Evolutionary conservation across 2,329 filamentous ascomycete genomes (phyloP), one percentile per base, ranked within the genome.

Genomic region (Colletotrichum lupini): DNA sequence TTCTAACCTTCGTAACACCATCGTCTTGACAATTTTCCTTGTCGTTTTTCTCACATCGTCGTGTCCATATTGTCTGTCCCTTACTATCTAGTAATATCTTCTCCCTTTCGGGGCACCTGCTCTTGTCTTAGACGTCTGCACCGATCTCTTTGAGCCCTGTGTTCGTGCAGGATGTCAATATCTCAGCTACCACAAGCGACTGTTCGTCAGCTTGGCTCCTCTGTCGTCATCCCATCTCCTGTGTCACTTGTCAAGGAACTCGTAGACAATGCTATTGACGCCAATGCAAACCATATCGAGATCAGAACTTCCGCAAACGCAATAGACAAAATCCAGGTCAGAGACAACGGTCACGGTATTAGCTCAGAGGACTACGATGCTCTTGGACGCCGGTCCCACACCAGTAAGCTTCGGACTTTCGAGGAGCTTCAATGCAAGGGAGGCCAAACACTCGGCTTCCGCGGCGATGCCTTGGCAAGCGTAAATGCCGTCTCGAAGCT

Each of bases 331-430:
- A 88, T 96, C 49, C 89, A 93, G 77, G 90, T 95, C 61, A 88
- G 89, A 57, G 92, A 94, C 80, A 94, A 95, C 81, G 93, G 94
- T n/a, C 84, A 87, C 69, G 93, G 94, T 14, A 94, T 96, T 73
- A 83, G 85, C 19, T 80, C 86, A 1, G 86, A 88, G 30, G 93
- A 95, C 78, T 90, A 91, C 49, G 82, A 87, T 19, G 79, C 86
- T 5, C 85, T 94, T 2, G 93, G 92, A n/a, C 87, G 87, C 66
- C 87, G 86, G n/a, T 89, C 92, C 35, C 89, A 93, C 77, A 95
- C 94, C 1, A 95, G 92, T 85, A 96, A 95, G 82, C 86, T 95
- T 56, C 84, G 83, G 61, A 84, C 83, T n/a, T 89, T 93, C 70
- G 86, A 90, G 0, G 92, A 95, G 62, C 83, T 95, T 49, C 85